phyloP scores from a whole-genome alignment of 257 asterid species.

The Penstemon barbatus region DNA sequence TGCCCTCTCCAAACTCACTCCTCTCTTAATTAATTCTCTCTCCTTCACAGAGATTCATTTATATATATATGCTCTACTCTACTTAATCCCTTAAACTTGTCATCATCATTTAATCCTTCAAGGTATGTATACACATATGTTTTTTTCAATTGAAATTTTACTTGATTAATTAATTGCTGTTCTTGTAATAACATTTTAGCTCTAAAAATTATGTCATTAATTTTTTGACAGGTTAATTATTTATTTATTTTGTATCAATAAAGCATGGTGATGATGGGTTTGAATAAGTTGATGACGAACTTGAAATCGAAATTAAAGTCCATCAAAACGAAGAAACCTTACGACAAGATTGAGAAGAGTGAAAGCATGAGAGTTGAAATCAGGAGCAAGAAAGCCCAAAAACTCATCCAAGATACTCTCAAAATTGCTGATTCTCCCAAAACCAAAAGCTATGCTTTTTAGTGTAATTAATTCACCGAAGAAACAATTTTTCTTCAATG shows the following conservation, averaged over 20 bases:
- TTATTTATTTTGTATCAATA: background rate
- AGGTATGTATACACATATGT: background rate
- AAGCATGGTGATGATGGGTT: slow-evolving; percentile 41
- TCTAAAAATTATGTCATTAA: background rate
- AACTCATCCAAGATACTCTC: slow-evolving; percentile 70
- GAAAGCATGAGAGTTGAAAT: slow-evolving; percentile 87
- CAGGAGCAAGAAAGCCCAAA: slow-evolving; percentile 74
- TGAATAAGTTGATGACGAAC: slow-evolving; percentile 49
- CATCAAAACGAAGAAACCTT: slow-evolving; percentile 47
- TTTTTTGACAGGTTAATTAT: background rate
- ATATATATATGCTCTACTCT: no score
- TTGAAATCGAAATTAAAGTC: slow-evolving; percentile 50
- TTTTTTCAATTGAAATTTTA: background rate
- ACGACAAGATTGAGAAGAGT: slow-evolving; percentile 77
- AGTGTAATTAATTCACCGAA: no score
- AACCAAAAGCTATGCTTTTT: slow-evolving; percentile 53
- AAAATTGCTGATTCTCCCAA: slow-evolving; percentile 81
- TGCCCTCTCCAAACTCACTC: slow-evolving; percentile 26
- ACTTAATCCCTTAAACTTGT: background rate
- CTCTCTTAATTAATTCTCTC: background rate
- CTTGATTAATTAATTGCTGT: no score
- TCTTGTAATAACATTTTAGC: background rate
- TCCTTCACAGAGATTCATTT: no score
- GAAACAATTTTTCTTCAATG: no score
- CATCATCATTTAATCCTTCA: background rate